Percentiles rank a stretch among this genome's conserved stretches.
Evolutionary conservation across 2,329 filamentous ascomycete genomes (phyloP).

Genomic region (Thelonectria olida): DNA sequence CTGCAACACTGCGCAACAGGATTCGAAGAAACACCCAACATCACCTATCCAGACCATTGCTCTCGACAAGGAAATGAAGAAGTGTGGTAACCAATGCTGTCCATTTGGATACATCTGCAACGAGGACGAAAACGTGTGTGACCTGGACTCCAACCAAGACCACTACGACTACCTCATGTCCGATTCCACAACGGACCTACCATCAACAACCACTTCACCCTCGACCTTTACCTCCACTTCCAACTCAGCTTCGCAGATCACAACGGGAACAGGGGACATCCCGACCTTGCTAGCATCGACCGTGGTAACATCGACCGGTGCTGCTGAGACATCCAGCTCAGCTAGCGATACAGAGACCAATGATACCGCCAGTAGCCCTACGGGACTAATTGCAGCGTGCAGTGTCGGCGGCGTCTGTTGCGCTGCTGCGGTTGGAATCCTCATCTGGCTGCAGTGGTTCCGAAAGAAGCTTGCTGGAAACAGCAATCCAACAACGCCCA

Average conservation of each 20-base stretch:
- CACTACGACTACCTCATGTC: constrained; percentile 32
- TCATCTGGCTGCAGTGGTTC: constrained; percentile 40
- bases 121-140: constrained; percentile 26
- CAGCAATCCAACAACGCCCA: constrained; percentile 2
- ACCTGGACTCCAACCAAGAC: constrained; percentile 33
- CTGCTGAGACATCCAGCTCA: constrained; percentile 19
- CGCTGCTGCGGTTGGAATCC: constrained; percentile 33
- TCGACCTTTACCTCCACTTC: not conserved
- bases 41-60: constrained; percentile 34
- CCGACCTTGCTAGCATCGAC: constrained; percentile 16
- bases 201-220: constrained; percentile 13
- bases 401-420: constrained; percentile 38
- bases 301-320: constrained; percentile 13
- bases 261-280: constrained; percentile 22
- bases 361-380: constrained; percentile 20
- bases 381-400: constrained; percentile 33
- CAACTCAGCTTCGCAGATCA: constrained; percentile 29
- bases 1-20: constrained; percentile 31
- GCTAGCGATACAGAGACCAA: constrained; percentile 17
- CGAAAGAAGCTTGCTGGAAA: constrained; percentile 27
- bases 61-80: constrained; percentile 27
- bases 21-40: constrained; percentile 26
- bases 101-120: constrained; percentile 40
- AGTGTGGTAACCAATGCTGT: constrained; percentile 34
- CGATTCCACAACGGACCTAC: constrained; percentile 19